Evolutionary conservation across 495 filamentous ascomycete species (phyloP).

Genomic region (Penicillium cataractarum): DNA sequence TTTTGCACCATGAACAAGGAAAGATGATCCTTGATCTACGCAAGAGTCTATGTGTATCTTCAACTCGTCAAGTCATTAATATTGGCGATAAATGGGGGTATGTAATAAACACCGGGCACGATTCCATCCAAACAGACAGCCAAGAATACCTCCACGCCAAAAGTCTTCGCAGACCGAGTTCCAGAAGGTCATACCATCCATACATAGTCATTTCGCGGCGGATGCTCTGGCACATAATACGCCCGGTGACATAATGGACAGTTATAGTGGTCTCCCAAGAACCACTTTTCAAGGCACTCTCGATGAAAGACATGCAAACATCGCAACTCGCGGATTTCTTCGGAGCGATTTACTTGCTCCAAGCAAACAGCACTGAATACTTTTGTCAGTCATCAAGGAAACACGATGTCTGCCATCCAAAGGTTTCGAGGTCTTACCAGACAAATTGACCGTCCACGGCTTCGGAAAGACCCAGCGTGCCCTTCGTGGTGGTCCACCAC

Average conservation of each 20-base stretch:
- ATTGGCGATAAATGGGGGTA: neutral
- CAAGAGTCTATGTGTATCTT: neutral
- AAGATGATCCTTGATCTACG: neutral
- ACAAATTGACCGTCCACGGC: slow-evolving; percentile 46
- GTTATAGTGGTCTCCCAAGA: slow-evolving; percentile 46
- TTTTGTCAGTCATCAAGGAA: slow-evolving; percentile 1
- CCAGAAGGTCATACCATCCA: slow-evolving; percentile 45
- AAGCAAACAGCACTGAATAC: slow-evolving; percentile 44
- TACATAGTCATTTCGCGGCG: slow-evolving; percentile 41
- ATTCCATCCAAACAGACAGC: neutral
- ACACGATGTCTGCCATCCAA: neutral
- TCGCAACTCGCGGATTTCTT: slow-evolving; percentile 48
- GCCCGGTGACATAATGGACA: slow-evolving; percentile 49
- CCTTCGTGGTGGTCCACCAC: slow-evolving; percentile 47
- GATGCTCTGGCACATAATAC: slow-evolving; percentile 42
- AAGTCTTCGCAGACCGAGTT: neutral
- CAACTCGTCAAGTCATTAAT: slow-evolving; percentile 5
- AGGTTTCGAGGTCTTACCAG: slow-evolving; percentile 33
- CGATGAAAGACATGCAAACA: slow-evolving; percentile 53
- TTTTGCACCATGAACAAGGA: slow-evolving; percentile 25
- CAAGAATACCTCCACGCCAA: neutral
- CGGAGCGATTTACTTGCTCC: slow-evolving; percentile 42
- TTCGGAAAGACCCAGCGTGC: slow-evolving; percentile 39
- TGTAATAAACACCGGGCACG: neutral
- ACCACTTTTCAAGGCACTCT: slow-evolving; percentile 53